These are phyloP conservation scores for Spiromastix sp. DNA, from an alignment of 2,329 filamentous ascomycete genomes.

Conservation along the genomic window DNA sequence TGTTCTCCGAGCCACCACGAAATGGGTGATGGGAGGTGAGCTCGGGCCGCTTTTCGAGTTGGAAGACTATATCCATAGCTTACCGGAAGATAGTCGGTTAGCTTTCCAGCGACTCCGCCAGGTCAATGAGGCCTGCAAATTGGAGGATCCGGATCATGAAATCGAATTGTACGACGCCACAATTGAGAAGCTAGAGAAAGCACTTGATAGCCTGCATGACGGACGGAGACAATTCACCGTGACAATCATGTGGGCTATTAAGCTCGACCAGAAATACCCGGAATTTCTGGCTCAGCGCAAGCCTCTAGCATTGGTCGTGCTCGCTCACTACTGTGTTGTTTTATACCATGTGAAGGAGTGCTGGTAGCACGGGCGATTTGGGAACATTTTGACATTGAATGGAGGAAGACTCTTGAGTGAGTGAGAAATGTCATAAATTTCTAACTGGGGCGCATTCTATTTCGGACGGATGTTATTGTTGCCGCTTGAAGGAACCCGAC, in stretches of 20 bases:
- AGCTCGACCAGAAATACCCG: slow-evolving; percentile 51
- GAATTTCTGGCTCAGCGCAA: slow-evolving; percentile 25
- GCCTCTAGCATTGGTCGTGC: slow-evolving; percentile 33
- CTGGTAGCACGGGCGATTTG: no score
- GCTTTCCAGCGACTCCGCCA: slow-evolving; percentile 19
- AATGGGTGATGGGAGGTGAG: slow-evolving; percentile 18
- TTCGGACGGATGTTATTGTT: no score
- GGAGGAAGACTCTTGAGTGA: no score
- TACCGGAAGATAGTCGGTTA: slow-evolving; percentile 17
- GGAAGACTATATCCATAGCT: slow-evolving; percentile 23
- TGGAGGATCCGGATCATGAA: slow-evolving; percentile 17
- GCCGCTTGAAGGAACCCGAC: no score
- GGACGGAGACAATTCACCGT: slow-evolving; percentile 21
- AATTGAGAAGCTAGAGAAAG: slow-evolving; percentile 18
- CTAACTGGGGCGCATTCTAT: no score
- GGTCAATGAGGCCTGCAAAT: slow-evolving; percentile 16
- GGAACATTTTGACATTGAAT: no score
- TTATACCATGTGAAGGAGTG: no score
- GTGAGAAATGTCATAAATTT: no score
- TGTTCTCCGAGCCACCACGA: slow-evolving; percentile 15
- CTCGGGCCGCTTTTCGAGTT: slow-evolving; percentile 17
- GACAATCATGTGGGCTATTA: slow-evolving; percentile 50
- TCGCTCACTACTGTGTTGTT: slow-evolving; percentile 35
- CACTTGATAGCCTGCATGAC: slow-evolving; percentile 20
- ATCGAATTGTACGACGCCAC: slow-evolving; percentile 17